Evolutionary conservation across 2,329 filamentous ascomycete genomes (phyloP), one percentile per base, ranked within the genome.

Genomic region (Bipolaris gigantea): DNA sequence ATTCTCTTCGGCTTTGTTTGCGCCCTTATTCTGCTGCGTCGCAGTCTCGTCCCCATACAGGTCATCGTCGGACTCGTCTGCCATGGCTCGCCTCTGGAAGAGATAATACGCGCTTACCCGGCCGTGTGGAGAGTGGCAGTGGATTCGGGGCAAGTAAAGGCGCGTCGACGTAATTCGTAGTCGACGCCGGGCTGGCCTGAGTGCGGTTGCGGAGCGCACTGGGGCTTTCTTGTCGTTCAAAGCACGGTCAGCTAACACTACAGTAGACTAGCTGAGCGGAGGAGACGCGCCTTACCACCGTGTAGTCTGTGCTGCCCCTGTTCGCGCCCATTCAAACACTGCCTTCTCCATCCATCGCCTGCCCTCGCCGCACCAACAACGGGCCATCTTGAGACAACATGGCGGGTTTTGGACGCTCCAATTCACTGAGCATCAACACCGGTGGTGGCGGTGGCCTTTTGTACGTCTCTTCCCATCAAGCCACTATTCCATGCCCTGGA

Each of bases 401-500:
- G 72, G 63, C 77, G 65, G 76, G 76, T 39, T 77, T 80, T 61
- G 77, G 77, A 40, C 73, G 78, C 42, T 79, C 77, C 21, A 79
- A 80, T 64, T 78, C 77, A 53, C 73, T 84, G 66, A 81, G 77
- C 55, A 78, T 84, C 64, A 85, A 84, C 64, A 84, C 82, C 18
- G 53, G 53, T 23, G 67, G 79, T 66, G 76, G 76, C 48, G 67
- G 79, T 67, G 76, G 76, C 48, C 71, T 79, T 41, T 80, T 80
- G 79, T 80, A 71, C 71, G 78, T 73, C 25, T 55, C 39, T 45
- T 40, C 11, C 38, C 5, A n/a, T 40, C 19, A 21, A 23, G n/a
- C 7, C 3, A 25, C 21, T 11, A 25, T 23, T 40, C n/a, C 35
- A 25, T 6, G 18, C 54, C 32, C 10, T 42, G 33, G 50, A 59